Evolutionary conservation across 106 monocot genomes (phyloP), one percentile per base, ranked within the genome.

Genomic region (Dendrobium huoshanense): DNA sequence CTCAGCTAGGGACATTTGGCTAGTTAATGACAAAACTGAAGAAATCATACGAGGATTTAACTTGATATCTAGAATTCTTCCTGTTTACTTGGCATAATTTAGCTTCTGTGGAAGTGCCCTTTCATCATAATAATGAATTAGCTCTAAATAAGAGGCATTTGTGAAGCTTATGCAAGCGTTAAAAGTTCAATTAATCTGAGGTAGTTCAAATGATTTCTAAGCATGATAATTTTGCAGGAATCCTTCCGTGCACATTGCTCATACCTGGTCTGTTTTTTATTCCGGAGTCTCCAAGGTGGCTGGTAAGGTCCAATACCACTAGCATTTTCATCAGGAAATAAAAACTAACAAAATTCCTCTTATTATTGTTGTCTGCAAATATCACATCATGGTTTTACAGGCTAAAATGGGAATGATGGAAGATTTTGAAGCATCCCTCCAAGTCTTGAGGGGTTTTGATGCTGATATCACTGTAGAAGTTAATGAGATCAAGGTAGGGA

Each of bases 331-430:
- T 40, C 15, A 70, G 33, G 33, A 70, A 70, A 16, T 37, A 70
- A 70, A 70, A 67, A 25, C 37, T 70, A 33, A 37, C 15, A 33
- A 33, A 37, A 70, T 4, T 37, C 33, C 31, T 0, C 37, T 33
- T 31, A 10, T 17, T 37, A 40, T 13, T 41, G n/a, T 54, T 42
- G 67, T 67, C 42, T 55, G 49, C 42, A 68, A 41, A 78, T 77
- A 56, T 41, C 41, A 67, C 0, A 25, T 27, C 45, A 78, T 55
- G 45, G 41, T 47, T 72, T 33, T 83, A n/a, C 78, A 94, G 93
- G 93, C 96, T 84, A 96, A 96, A 85, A 94, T 96, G 94, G 91
- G 96, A 41, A 87, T 90, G 93, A 89, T 87, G 80, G 96, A 96
- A 42, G 96, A 96, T 75, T 91, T 86, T 91, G 96, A 96, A 86